Evolutionary conservation across 441 rosid species (phyloP).

Genomic region (Corymbia calophylla): DNA sequence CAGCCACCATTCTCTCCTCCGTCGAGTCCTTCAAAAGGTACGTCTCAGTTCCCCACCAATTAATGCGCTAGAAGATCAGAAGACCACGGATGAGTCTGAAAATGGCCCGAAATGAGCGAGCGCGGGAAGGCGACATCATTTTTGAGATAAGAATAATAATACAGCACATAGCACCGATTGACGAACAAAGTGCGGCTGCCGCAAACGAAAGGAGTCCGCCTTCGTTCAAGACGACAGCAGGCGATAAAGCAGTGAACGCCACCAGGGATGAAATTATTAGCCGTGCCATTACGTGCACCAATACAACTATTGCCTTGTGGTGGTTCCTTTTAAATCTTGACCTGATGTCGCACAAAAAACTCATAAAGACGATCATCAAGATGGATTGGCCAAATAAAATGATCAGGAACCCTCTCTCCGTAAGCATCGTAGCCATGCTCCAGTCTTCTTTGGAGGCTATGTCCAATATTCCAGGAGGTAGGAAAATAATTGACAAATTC

Average conservation of each 20-base stretch:
- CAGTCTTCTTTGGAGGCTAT: background rate
- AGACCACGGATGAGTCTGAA: too few species aligned
- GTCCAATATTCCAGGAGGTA: fast-evolving
- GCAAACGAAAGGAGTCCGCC: background rate
- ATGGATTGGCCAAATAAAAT: background rate
- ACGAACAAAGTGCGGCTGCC: fast-evolving
- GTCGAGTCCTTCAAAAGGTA: background rate
- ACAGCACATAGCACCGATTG: too few species aligned
- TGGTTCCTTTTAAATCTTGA: background rate
- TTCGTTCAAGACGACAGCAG: fast-evolving
- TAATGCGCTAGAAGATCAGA: too few species aligned
- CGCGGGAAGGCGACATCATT: too few species aligned
- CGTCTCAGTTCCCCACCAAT: background rate
- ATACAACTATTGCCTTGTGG: background rate
- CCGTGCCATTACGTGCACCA: background rate
- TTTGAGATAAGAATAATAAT: too few species aligned
- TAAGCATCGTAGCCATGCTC: background rate
- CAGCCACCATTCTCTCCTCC: background rate
- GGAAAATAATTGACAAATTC: too few species aligned
- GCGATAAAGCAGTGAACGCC: too few species aligned
- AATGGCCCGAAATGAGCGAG: too few species aligned
- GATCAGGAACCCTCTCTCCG: background rate
- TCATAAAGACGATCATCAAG: background rate
- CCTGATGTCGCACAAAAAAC: too few species aligned
- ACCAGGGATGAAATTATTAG: background rate